Conservation (phyloP, 1,284 basidiomycete species). For the Meripilus lineatus region DNA sequence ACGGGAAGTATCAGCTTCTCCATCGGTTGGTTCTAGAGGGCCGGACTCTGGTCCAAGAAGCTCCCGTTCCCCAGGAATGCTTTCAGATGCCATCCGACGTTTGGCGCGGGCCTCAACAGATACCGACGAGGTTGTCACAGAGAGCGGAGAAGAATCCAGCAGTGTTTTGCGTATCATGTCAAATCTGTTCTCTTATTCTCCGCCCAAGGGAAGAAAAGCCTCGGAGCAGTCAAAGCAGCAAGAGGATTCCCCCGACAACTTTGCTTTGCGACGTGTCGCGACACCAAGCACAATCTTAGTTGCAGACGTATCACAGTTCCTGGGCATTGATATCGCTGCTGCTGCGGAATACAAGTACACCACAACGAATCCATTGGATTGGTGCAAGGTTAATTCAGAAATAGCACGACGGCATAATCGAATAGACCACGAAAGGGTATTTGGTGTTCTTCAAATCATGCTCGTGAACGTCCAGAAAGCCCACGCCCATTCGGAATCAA, state of each 20-base stretch:
- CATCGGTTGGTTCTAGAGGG: conserved; percentile 31
- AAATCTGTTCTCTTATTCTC: conserved; percentile 61
- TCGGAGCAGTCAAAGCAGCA: conserved; percentile 33
- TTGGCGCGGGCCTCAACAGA: conserved; percentile 59
- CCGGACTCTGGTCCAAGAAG: conserved; percentile 34
- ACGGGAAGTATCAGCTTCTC: conserved; percentile 44
- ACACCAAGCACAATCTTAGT: conserved; percentile 73
- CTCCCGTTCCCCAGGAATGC: conserved; percentile 58
- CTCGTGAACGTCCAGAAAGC: conserved; percentile 25
- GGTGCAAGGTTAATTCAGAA: conserved; percentile 57
- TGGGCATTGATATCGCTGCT: conserved; percentile 55
- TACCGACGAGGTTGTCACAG: conserved; percentile 25
- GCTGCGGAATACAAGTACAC: conserved; percentile 61
- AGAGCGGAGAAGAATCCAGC: conserved; percentile 37
- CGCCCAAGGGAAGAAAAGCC: conserved; percentile 35
- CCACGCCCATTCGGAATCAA: neutral
- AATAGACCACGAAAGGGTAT: conserved; percentile 71
- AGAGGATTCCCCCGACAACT: conserved; percentile 27
- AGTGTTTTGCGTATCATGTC: conserved; percentile 70
- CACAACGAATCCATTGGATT: conserved; percentile 35
- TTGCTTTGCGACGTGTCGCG: conserved; percentile 41
- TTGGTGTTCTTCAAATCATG: conserved; percentile 55
- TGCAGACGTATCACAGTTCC: conserved; percentile 50
- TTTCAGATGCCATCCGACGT: conserved; percentile 64
- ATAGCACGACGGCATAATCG: conserved; percentile 58